A percentile compares a stretch with the other conserved stretches of the same genome.
Conservation (phyloP, 495 filamentous ascomycete genomes). For the Aspergillus saccharolyticus region DNA sequence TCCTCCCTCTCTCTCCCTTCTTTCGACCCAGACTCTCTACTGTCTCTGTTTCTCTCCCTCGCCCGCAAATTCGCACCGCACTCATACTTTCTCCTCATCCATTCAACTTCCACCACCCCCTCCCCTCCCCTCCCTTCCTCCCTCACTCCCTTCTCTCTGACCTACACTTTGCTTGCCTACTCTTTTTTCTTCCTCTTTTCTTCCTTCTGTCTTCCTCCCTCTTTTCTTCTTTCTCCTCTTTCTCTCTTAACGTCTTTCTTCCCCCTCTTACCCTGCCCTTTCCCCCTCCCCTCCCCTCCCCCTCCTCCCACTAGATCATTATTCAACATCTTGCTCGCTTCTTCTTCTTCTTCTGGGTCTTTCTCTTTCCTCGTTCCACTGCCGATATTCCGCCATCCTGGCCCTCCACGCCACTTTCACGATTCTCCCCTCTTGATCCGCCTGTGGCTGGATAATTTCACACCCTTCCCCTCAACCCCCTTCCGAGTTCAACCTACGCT, state of each 20-base stretch:
- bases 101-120: conserved; percentile 22
- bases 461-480: conserved; percentile 28
- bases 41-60: conserved; percentile 20
- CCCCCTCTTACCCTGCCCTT: conserved; percentile 8
- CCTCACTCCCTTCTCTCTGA: conserved; percentile 32
- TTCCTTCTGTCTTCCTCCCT: conserved; percentile 24
- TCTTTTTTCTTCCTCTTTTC: conserved; percentile 36
- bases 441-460: conserved; percentile 43
- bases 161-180: too few species aligned
- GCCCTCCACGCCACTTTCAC: conserved; percentile 25
- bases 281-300: conserved; percentile 31
- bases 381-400: background rate
- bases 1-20: conserved; percentile 20
- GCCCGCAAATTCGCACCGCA: conserved; percentile 7
- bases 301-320: conserved; percentile 17
- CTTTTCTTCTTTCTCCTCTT: background rate
- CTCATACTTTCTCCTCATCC: conserved; percentile 16
- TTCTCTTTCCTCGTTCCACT: conserved; percentile 30
- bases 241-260: conserved; percentile 15
- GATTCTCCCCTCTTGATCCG: conserved; percentile 35
- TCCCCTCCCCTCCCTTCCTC: conserved; percentile 27
- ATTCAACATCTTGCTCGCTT: conserved; percentile 23
- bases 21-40: conserved; percentile 22
- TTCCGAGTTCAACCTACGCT: conserved; percentile 30
- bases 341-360: conserved; percentile 32